phyloP scores from a whole-genome alignment of 1,139 yeast genomes.

The Geotrichum macrosporum region DNA sequence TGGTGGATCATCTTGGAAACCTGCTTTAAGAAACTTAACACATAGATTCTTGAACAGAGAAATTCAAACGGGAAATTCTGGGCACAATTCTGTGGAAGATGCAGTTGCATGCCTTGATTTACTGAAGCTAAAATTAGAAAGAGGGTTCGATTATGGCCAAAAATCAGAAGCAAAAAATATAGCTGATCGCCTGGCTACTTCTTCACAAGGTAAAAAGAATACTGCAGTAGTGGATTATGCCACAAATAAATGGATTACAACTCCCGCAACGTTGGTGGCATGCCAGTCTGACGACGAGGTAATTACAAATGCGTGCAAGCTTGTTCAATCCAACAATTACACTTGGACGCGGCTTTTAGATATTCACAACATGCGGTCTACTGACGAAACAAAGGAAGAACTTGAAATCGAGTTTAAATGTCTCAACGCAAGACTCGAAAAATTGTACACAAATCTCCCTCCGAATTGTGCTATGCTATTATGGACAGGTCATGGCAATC shows the following conservation, averaged over 20 bases:
- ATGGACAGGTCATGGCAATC: constrained; percentile 61
- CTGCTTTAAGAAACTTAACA: constrained; percentile 68
- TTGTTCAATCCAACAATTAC: constrained; percentile 41
- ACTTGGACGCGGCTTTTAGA: constrained; percentile 57
- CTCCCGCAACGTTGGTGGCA: constrained; percentile 40
- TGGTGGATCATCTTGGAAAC: constrained; percentile 69
- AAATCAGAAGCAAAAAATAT: constrained; percentile 22
- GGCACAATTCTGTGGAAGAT: constrained; percentile 88
- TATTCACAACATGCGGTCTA: constrained; percentile 44
- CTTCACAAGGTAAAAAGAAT: constrained; percentile 22
- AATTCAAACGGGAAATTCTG: constrained; percentile 61
- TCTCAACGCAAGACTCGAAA: constrained; percentile 46
- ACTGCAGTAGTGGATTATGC: constrained; percentile 40
- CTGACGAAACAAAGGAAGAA: constrained; percentile 22
- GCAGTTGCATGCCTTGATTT: constrained; percentile 76
- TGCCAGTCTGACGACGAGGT: constrained; percentile 59
- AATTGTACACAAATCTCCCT: constrained; percentile 54
- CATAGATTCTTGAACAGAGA: constrained; percentile 48
- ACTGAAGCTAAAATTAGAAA: constrained; percentile 59
- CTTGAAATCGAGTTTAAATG: constrained; percentile 32
- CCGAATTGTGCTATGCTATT: constrained; percentile 56
- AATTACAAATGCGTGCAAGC: constrained; percentile 39
- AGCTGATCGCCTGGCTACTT: constrained; percentile 24
- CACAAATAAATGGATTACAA: constrained; percentile 37
- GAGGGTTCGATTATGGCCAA: constrained; percentile 64